These are phyloP conservation scores for Ormosia emarginata DNA, from an alignment of 306 rosid genomes.

Conservation along the genomic window DNA sequence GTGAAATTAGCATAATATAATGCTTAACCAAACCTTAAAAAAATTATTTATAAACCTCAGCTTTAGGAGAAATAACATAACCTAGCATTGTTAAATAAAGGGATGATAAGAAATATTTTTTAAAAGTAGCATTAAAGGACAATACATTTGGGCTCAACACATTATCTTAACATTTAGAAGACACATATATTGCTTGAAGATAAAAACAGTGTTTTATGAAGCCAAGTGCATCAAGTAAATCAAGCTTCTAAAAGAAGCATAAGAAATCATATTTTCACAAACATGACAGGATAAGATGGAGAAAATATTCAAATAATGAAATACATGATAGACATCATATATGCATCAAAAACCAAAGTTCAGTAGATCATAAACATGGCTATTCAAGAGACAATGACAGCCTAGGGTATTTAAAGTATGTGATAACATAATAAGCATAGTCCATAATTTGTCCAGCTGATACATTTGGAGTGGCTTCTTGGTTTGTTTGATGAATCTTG, in stretches of 20 bases:
- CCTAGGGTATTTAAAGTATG: neutral
- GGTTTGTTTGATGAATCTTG: neutral
- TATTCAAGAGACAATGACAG: neutral
- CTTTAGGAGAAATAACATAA: neutral
- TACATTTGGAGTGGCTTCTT: neutral
- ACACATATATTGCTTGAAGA: neutral
- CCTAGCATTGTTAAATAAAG: neutral
- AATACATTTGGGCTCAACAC: neutral
- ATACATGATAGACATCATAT: neutral
- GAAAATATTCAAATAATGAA: constrained; percentile 11
- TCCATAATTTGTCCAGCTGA: neutral
- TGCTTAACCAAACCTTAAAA: neutral
- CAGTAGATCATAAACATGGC: neutral
- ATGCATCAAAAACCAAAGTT: neutral
- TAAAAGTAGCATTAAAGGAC: neutral
- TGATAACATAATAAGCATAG: neutral
- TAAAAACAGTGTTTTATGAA: neutral
- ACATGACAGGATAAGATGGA: neutral
- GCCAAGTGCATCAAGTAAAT: neutral
- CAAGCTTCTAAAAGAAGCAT: neutral
- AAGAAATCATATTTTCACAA: neutral
- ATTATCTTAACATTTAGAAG: neutral
- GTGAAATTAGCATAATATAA: neutral
- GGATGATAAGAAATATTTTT: neutral
- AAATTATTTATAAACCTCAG: neutral